These are phyloP conservation scores for Sugiyamaella pinicola DNA, from an alignment of 1,139 yeast species.

Conservation along the genomic window DNA sequence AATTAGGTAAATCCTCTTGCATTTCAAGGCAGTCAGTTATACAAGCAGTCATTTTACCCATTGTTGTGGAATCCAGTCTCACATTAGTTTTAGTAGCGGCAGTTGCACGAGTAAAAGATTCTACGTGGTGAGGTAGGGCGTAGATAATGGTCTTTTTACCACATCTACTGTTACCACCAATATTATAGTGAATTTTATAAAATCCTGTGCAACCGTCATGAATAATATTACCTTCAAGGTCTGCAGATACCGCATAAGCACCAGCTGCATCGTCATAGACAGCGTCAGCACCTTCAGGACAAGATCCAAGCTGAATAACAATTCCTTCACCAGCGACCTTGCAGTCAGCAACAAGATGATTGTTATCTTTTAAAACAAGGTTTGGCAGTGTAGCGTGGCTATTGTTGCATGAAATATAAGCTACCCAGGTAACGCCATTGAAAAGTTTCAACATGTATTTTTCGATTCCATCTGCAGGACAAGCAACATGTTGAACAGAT, in stretches of 20 bases:
- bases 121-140: conserved; percentile 74
- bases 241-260: conserved; percentile 51
- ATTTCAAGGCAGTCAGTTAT: conserved; percentile 55
- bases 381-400: conserved; percentile 35
- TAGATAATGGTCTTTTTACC: conserved; percentile 56
- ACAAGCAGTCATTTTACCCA: conserved; percentile 66
- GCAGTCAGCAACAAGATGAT: conserved; percentile 37
- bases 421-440: conserved; percentile 58
- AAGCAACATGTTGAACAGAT: conserved; percentile 43
- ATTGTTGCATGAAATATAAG: conserved; percentile 50
- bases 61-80: conserved; percentile 58
- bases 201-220: conserved; percentile 46
- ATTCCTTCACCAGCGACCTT: conserved; percentile 50
- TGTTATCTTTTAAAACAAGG: conserved; percentile 53
- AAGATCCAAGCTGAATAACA: conserved; percentile 58
- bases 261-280: conserved; percentile 63
- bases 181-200: conserved; percentile 55
- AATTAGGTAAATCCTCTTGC: conserved; percentile 59
- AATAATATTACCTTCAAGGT: conserved; percentile 45
- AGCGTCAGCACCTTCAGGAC: conserved; percentile 46
- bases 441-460: conserved; percentile 49
- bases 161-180: conserved; percentile 56
- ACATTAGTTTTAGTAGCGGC: conserved; percentile 46
- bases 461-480: conserved; percentile 40
- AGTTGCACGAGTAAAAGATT: conserved; percentile 47